These are phyloP conservation scores for Russula compacta DNA, from an alignment of 768 basidiomycete genomes.

Conservation along the genomic window DNA sequence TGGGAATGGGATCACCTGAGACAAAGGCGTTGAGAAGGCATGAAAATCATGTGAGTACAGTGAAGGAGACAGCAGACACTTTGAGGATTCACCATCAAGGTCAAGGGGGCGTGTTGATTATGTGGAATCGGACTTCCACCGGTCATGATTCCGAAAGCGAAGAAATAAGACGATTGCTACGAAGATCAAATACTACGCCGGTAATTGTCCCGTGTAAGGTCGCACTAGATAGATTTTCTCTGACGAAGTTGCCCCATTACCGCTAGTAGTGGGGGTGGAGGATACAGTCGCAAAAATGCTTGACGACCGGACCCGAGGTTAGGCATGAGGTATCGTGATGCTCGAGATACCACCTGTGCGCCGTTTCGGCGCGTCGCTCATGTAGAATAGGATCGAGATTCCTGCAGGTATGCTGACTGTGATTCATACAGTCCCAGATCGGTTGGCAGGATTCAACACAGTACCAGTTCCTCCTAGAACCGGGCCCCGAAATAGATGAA, in stretches of 20 bases:
- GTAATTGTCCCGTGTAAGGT: background rate
- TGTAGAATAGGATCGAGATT: constrained; percentile 47
- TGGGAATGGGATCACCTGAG: background rate
- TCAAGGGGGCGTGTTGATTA: background rate
- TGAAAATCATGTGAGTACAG: background rate
- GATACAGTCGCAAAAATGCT: constrained; percentile 29
- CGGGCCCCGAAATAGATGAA: constrained; percentile 35
- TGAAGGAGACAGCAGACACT: background rate
- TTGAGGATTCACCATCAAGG: background rate
- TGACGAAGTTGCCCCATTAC: background rate
- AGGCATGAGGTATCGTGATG: constrained; percentile 45
- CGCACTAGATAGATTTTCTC: background rate
- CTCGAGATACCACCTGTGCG: constrained; percentile 54
- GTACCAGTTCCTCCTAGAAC: constrained; percentile 55
- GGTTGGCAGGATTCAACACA: constrained; percentile 33
- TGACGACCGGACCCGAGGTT: constrained; percentile 40
- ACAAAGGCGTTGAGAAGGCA: background rate
- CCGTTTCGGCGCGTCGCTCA: constrained; percentile 40
- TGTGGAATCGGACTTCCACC: background rate
- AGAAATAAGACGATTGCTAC: background rate
- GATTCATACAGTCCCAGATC: constrained; percentile 42
- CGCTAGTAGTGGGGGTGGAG: background rate
- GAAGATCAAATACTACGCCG: background rate
- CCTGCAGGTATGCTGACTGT: constrained; percentile 45
- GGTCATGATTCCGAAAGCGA: background rate